Evolutionary conservation across 768 basidiomycete genomes (phyloP).

Genomic region (Mycena albidolilacea): DNA sequence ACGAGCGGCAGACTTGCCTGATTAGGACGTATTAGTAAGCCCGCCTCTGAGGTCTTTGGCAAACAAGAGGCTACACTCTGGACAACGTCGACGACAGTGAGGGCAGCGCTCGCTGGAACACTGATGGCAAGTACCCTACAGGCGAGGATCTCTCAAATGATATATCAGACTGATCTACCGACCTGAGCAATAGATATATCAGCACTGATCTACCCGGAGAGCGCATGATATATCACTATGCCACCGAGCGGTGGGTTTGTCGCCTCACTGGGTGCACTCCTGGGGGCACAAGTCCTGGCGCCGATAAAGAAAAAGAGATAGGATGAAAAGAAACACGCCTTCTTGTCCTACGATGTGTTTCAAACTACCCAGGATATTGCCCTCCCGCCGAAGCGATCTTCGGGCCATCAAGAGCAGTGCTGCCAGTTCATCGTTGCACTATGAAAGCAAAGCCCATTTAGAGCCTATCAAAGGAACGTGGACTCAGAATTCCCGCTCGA

Average conservation of each 20-base stretch:
- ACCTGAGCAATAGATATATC: no score
- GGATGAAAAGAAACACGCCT: slow-evolving; percentile 10
- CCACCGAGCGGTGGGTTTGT: background rate
- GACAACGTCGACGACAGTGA: no score
- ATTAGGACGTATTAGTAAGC: no score
- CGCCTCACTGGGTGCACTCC: slow-evolving; percentile 10
- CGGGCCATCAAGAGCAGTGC: slow-evolving; percentile 11
- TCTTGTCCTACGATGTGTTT: slow-evolving; percentile 3
- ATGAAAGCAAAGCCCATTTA: slow-evolving; percentile 1
- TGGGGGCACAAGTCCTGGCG: slow-evolving; percentile 5
- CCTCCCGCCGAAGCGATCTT: slow-evolving; percentile 15
- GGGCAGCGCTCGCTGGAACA: no score
- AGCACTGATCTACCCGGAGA: no score
- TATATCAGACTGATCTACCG: no score
- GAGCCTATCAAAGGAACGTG: slow-evolving; percentile 11
- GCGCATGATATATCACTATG: no score
- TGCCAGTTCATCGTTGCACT: slow-evolving; percentile 4
- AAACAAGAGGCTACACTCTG: no score
- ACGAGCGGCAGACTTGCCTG: no score
- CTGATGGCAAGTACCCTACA: no score
- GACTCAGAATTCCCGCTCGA: slow-evolving; percentile 9
- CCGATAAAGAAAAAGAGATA: slow-evolving; percentile 10
- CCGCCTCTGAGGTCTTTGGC: no score
- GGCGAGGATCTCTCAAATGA: no score
- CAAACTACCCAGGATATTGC: slow-evolving; percentile 11